phyloP scores from a whole-genome alignment of 768 basidiomycete genomes.

The Boletus pseudo-olivaceus region DNA sequence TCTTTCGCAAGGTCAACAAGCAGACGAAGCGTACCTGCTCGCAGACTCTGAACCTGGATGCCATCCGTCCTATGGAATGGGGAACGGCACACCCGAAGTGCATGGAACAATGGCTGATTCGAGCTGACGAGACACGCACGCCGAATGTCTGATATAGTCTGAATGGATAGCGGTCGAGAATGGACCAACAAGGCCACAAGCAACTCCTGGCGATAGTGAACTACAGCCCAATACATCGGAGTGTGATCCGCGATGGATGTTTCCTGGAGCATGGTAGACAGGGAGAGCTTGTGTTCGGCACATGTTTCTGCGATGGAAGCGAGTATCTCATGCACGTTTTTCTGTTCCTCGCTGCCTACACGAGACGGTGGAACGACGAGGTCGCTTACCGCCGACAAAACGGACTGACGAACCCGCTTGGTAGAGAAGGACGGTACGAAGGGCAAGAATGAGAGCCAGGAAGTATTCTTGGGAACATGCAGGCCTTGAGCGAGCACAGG shows the following conservation, averaged over 20 bases:
- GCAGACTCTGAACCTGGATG: slow-evolving; percentile 11
- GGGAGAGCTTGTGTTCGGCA: slow-evolving; percentile 43
- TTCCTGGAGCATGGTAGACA: slow-evolving; percentile 29
- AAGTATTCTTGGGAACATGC: slow-evolving; percentile 5
- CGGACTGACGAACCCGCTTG: slow-evolving; percentile 49
- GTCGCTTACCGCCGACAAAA: slow-evolving; percentile 51
- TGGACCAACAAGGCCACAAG: slow-evolving; percentile 52
- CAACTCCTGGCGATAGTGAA: slow-evolving; percentile 36
- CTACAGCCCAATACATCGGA: slow-evolving; percentile 31
- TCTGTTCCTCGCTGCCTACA: neutral
- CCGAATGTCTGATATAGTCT: slow-evolving; percentile 58
- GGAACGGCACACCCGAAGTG: slow-evolving; percentile 19
- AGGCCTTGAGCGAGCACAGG: neutral
- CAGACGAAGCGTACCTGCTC: slow-evolving; percentile 24
- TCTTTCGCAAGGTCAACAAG: neutral
- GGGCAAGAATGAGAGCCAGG: slow-evolving; percentile 31
- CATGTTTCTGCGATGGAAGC: slow-evolving; percentile 62
- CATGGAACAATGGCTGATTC: slow-evolving; percentile 29
- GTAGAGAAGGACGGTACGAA: slow-evolving; percentile 28
- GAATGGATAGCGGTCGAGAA: slow-evolving; percentile 39
- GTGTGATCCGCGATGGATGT: slow-evolving; percentile 21
- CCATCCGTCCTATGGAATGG: slow-evolving; percentile 25
- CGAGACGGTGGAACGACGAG: slow-evolving; percentile 33
- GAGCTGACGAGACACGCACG: slow-evolving; percentile 52
- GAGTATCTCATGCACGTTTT: slow-evolving; percentile 40